Percentiles rank a stretch among this genome's conserved stretches.
Evolutionary conservation across 352 stramenopile species (phyloP).

Genomic region (Thalassiosira livingstoniorum): DNA sequence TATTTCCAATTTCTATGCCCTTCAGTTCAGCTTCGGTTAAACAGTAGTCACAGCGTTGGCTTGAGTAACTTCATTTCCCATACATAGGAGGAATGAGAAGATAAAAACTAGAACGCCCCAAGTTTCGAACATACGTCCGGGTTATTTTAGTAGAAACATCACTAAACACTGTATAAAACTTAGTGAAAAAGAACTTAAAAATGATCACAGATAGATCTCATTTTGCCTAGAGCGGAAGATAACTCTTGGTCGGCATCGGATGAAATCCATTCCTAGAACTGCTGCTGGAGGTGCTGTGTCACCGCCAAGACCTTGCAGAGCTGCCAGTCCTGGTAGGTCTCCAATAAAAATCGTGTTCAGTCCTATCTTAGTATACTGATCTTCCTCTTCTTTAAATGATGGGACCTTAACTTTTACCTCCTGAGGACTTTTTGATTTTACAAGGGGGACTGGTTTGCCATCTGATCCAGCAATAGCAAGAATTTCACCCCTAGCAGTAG

Average conservation of each 20-base stretch:
- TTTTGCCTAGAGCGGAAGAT: constrained; percentile 66
- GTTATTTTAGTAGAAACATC: too few species aligned
- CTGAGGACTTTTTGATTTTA: constrained; percentile 52
- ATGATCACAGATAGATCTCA: constrained; percentile 75
- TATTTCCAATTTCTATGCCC: too few species aligned
- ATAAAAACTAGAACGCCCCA: too few species aligned
- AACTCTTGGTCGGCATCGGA: constrained; percentile 60
- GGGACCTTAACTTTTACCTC: constrained; percentile 28
- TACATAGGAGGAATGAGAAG: too few species aligned
- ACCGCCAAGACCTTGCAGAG: constrained; percentile 68
- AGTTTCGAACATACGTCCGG: too few species aligned
- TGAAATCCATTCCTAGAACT: constrained; percentile 81
- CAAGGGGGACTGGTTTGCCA: constrained; percentile 62
- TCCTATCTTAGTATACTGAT: constrained; percentile 40
- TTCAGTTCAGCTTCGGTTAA: too few species aligned
- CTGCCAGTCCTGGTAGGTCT: constrained; percentile 75
- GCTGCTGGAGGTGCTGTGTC: constrained; percentile 67
- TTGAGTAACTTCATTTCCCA: too few species aligned
- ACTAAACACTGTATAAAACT: too few species aligned
- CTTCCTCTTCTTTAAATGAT: constrained; percentile 30
- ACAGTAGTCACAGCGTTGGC: too few species aligned
- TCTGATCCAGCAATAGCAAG: constrained; percentile 62
- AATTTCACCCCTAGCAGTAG: constrained; percentile 63
- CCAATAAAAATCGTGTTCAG: constrained; percentile 66
- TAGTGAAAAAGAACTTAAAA: background rate